Base-by-base conservation (phyloP, 2,329 filamentous ascomycete species). In the Atkinsonella hypoxylon region DNA sequence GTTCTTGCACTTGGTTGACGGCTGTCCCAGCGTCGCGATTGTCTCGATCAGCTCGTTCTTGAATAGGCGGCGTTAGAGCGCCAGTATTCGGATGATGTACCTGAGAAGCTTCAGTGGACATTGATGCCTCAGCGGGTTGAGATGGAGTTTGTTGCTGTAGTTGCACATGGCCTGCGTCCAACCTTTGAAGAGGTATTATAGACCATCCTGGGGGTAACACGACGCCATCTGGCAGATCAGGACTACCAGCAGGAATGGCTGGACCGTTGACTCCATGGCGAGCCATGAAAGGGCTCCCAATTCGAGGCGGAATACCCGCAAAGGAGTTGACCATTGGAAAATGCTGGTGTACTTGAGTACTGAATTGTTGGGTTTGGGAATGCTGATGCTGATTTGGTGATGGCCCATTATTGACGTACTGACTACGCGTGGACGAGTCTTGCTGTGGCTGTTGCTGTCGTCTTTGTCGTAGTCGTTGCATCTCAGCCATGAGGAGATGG, bases 181-280 rank as follows among this genome's bases (percentile, higher is more conserved):
- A 56, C 22, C 78, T 72, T 55, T 82, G 75, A 2, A 85, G 68
- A 22, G 82, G 81, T 44, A 84, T 66, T 39, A 85, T 64, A 20
- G 78, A 77, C 82, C 82, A 85, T 5, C 82, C 82, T 30, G 75
- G 71, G 2, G 82, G 82, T 18, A 85, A 73, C 5, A 76, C 72
- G n/a, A 85, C 71, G 6, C 81, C 81, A 49, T 80, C 75, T 0
- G 82, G 82, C 9, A 85, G 69, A 8, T 82, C 79, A 18, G 76
- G 63, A 57, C 78, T 82, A 17, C 79, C 80, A 3, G 80, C 69
- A 4, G 78, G 77, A 48, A 83, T 81, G 1, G 76, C 68, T 13
- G 71, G 64, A 10, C 73, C 64, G 41, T 73, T 71, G 1, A 69
- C 68, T 22, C 70, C 70, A 55, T 82, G 75, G 49, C 76, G 69